Evolutionary conservation across 164 flowering plant species (phyloP), one percentile per base, ranked within the genome.

Genomic region (Vitis labrusca): DNA sequence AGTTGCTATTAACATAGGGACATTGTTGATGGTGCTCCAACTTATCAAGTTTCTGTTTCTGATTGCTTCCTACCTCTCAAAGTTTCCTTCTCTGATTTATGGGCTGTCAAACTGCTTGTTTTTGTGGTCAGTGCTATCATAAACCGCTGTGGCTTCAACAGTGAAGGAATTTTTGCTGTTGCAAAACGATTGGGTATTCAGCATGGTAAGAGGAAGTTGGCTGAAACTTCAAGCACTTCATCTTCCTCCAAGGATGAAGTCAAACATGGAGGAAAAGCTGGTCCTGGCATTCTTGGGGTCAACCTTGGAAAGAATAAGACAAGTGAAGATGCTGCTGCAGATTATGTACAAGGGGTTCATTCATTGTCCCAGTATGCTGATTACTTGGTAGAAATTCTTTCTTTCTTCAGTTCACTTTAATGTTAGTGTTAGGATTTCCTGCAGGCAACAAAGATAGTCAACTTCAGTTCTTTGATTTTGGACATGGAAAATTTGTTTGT

Each of bases 271-370:
- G 99, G 98, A 57, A 96, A 93, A 85, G 97, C 99, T 64, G 97
- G 97, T 53, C 98, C 97, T 66, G 99, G 99, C 59, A 93, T 96
- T 81, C 92, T 96, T 74, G 99, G 99, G 29, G 97, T 93, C 55
- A 93, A 93, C 77, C 86, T 96, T 74, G 99, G 97, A 69, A 96
- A 93, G 88, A 96, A 96, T 68, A 96, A 91, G 85, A 86, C 90
- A 62, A 93, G 93, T 82, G 98, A 91, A 85, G 99, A 96, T 86
- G 98, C 99, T 72, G 87, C 94, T 37, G 83, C 90, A 57, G 99
- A 96, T 77, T 96, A 93, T 79, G 95, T 93, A 64, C 97, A 91
- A 82, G 99, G 99, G 73, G 97, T 96, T 73, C 98, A 96, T 81
- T 88, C 97, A 30, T 78, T 93, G 72, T 93, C 98, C 63, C 99